phyloP scores from a whole-genome alignment of 2,329 filamentous ascomycete genomes.

The Herpotrichia juniperi region DNA sequence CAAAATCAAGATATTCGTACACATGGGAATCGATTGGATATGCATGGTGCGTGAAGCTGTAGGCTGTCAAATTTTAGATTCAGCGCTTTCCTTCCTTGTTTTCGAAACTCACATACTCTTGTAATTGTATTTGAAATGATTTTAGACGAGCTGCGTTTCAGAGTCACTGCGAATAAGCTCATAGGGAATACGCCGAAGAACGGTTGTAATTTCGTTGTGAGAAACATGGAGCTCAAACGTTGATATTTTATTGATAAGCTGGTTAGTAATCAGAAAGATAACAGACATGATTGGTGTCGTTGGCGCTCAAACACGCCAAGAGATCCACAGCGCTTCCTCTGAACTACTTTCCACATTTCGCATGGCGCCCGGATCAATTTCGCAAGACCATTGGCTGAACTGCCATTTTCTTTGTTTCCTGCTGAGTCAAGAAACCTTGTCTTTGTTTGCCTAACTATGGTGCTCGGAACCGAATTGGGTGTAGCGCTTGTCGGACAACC shows the following conservation, averaged over 20 bases:
- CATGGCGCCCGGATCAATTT: background rate
- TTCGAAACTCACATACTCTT: slow-evolving; percentile 16
- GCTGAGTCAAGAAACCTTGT: too few species aligned
- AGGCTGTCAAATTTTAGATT: slow-evolving; percentile 35
- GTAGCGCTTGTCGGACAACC: too few species aligned
- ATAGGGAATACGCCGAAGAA: slow-evolving; percentile 34
- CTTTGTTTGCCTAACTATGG: too few species aligned
- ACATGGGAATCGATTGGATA: slow-evolving; percentile 88
- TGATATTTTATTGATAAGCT: slow-evolving; percentile 1
- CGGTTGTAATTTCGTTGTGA: background rate
- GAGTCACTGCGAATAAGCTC: slow-evolving; percentile 36
- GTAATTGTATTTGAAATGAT: slow-evolving; percentile 24
- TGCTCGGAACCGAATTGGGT: too few species aligned
- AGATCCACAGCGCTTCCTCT: background rate
- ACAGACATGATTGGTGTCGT: too few species aligned
- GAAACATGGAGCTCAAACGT: background rate
- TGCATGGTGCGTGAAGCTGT: slow-evolving; percentile 68
- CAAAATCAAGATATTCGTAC: slow-evolving; percentile 56
- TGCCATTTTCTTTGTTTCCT: background rate
- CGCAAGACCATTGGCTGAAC: background rate
- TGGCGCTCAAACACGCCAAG: background rate
- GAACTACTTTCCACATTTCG: background rate
- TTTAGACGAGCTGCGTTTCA: slow-evolving; percentile 31
- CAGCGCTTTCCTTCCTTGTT: background rate
- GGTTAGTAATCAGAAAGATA: background rate